A percentile compares a stretch with the other conserved stretches of the same genome.
Evolutionary conservation across 2,329 filamentous ascomycete species (phyloP).

Genomic region (Colletotrichum plurivorum): DNA sequence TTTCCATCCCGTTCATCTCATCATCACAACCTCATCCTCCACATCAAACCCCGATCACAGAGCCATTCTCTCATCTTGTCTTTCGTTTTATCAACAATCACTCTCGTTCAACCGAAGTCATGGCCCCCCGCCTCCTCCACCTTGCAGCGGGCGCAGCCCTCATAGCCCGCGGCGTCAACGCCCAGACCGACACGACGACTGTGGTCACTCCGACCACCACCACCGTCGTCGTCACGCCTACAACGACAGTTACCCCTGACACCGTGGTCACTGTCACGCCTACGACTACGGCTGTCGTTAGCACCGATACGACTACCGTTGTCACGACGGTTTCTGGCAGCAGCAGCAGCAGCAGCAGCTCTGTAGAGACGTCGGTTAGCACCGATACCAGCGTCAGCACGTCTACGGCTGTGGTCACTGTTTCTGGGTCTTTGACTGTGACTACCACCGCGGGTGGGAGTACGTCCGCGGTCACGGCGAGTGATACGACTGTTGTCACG

Average conservation of each 20-base stretch:
- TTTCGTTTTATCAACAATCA: not conserved
- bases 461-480: not conserved
- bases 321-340: not conserved
- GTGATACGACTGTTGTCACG: no score
- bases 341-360: not conserved
- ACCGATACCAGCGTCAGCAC: not conserved
- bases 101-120: not conserved
- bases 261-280: constrained; percentile 7
- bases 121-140: constrained; percentile 22
- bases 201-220: not conserved
- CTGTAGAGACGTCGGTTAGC: not conserved
- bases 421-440: not conserved
- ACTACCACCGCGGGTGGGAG: not conserved
- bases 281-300: not conserved
- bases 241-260: not conserved
- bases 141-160: constrained; percentile 27
- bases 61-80: not conserved
- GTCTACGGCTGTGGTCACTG: not conserved
- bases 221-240: not conserved
- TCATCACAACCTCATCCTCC: not conserved
- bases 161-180: constrained; percentile 27
- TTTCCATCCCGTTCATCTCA: not conserved
- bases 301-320: not conserved
- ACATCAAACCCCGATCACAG: not conserved
- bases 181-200: constrained; percentile 4